These are phyloP conservation scores for Sugiyamaella xylanicola DNA, from an alignment of 1,139 yeast genomes.

Conservation along the genomic window DNA sequence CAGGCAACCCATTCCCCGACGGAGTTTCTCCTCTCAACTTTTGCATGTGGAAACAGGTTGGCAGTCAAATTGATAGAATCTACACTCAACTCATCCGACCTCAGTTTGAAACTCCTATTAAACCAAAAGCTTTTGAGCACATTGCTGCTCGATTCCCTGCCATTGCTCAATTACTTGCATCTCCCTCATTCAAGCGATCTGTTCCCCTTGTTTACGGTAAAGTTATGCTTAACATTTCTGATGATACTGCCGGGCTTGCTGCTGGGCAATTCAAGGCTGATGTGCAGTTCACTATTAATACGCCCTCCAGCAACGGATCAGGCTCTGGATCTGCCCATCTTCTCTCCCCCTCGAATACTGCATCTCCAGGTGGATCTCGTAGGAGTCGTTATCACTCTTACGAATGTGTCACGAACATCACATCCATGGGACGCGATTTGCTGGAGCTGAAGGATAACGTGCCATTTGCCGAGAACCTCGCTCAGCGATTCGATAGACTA, in stretches of 20 bases:
- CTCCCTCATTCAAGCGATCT: conserved; percentile 15
- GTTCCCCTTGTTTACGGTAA: conserved; percentile 40
- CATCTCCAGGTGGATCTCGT: conserved; percentile 19
- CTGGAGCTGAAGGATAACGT: conserved; percentile 38
- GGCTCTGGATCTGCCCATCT: conserved; percentile 13
- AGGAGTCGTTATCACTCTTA: conserved; percentile 31
- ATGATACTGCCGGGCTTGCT: conserved; percentile 21
- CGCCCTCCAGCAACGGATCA: conserved; percentile 1
- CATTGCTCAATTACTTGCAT: conserved; percentile 32
- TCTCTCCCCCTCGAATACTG: conserved; percentile 18
- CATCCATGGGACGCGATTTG: conserved; percentile 40
- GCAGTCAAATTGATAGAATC: conserved; percentile 23
- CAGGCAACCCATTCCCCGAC: conserved; percentile 21
- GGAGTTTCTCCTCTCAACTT: conserved; percentile 32
- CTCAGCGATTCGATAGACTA: conserved; percentile 40
- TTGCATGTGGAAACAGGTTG: conserved; percentile 34
- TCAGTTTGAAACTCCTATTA: conserved; percentile 42
- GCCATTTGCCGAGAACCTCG: conserved; percentile 33
- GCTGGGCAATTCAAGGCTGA: conserved; percentile 33
- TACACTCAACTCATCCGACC: conserved; percentile 43
- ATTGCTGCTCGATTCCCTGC: conserved; percentile 38
- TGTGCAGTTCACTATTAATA: conserved; percentile 33
- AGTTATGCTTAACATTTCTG: conserved; percentile 36
- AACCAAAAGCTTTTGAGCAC: conserved; percentile 35
- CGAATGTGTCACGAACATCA: conserved; percentile 40